Base-by-base conservation (phyloP, 495 filamentous ascomycete species). In the Viridothelium virens region DNA sequence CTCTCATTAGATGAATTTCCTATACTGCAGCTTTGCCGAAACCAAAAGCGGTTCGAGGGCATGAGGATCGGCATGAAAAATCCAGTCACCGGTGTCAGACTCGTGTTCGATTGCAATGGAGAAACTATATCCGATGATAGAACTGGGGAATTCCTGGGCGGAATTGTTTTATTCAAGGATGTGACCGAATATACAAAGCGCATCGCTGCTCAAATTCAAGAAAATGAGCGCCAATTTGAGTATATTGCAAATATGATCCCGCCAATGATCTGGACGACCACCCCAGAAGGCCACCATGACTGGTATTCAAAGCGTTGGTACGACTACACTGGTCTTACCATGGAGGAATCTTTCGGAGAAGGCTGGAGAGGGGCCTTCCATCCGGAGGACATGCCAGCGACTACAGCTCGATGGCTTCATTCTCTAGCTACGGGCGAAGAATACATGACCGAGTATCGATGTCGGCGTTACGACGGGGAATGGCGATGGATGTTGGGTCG, bases 401-500 rank as follows among this genome's bases (percentile, higher is more conserved):
- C 83, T 0, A 70, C 65, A 16, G 77, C 76, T 62, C 70, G 79
- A 61, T 91, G 86, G 87, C 64, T 68, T 25, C 83, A 83, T 62
- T 85, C 80, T 61, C 71, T 91, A 18, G 69, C 70, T 25, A 89
- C 88, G 16, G 88, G 88, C 12, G 84, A 88, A 33, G 81, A 84
- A 33, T 90, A 86, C 70, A 72, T 73, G 41, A 83, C 80, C 12
- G 89, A 91, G 70, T 90, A 89, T 67, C 84, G 88, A n/a, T 86
- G 84, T 62, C 77, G 74, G 59, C 83, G 79, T 48, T 79, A 82
- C 47, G 79, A 85, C 61, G 87, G 86, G 3, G 83, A 85, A 50
- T 90, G 82, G 83, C 77, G 86, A 50, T 90, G 87, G 88, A 89
- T 91, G 82, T 76, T 90, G 3, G 85, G 84, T 39, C 79, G 84